Conservation (phyloP, 495 filamentous ascomycete species). For the Lasiosphaeria miniovina region DNA sequence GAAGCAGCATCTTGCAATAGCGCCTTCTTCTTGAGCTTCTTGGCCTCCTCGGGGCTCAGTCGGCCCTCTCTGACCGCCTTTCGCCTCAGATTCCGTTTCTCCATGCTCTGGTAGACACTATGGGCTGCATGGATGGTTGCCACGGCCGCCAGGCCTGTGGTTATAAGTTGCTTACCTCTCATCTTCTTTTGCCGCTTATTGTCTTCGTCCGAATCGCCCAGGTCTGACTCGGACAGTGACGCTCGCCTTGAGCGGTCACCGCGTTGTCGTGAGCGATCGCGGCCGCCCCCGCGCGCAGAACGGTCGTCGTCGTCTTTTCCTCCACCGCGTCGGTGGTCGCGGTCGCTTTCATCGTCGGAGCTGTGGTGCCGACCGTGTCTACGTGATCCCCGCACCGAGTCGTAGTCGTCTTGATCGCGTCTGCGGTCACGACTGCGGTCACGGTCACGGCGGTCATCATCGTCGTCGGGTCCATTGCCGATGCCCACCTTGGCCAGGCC, state of each 20-base stretch:
- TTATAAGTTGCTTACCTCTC: constrained; percentile 79
- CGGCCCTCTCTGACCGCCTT: constrained; percentile 70
- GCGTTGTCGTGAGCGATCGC: constrained; percentile 6
- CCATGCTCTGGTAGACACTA: constrained; percentile 71
- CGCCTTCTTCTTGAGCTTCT: constrained; percentile 70
- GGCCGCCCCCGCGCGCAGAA: constrained; percentile 34
- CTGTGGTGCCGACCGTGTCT: constrained; percentile 31
- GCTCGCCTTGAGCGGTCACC: constrained; percentile 37
- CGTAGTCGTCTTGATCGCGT: constrained; percentile 33
- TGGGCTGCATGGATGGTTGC: constrained; percentile 89
- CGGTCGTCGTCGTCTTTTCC: constrained; percentile 49
- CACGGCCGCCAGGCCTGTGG: constrained; percentile 78
- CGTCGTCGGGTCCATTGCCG: constrained; percentile 46
- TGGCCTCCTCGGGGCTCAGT: constrained; percentile 69
- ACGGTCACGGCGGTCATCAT: constrained; percentile 32
- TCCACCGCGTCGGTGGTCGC: constrained; percentile 36
- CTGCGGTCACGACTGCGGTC: constrained; percentile 29
- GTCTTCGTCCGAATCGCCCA: constrained; percentile 75
- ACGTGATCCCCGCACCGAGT: constrained; percentile 29
- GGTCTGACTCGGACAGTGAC: constrained; percentile 50
- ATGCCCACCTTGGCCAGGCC: constrained; percentile 45
- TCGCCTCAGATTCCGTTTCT: constrained; percentile 66
- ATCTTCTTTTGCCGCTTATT: constrained; percentile 71
- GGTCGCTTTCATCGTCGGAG: constrained; percentile 52
- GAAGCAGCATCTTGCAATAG: constrained; percentile 71